phyloP scores from a whole-genome alignment of 176 grass and related monocot genomes.

The Dactylis glomerata region DNA sequence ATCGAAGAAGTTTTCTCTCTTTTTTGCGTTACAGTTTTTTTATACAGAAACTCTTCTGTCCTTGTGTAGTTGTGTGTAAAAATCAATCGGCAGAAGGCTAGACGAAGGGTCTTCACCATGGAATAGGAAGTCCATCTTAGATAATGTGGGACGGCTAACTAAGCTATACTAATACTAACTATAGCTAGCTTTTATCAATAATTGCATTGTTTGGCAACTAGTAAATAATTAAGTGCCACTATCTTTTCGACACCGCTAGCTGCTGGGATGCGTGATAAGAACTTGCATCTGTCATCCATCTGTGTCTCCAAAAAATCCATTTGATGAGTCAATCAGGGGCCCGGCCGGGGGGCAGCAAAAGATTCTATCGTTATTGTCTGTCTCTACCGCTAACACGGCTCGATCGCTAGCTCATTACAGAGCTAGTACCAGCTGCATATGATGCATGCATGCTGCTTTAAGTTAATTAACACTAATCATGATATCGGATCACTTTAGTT shows the following conservation, averaged over 20 bases:
- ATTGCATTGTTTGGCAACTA: background rate
- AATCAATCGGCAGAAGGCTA: background rate
- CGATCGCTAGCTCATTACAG: background rate
- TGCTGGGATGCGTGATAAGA: slow-evolving; percentile 1
- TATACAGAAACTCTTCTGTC: no score
- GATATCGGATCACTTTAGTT: background rate
- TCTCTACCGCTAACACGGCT: background rate
- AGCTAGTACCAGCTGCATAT: background rate
- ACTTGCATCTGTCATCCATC: background rate
- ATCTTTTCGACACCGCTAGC: slow-evolving; percentile 6
- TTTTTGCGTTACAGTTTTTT: no score
- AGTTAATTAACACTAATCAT: background rate
- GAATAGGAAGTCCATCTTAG: background rate
- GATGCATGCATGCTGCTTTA: background rate
- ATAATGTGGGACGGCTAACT: background rate
- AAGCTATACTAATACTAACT: background rate
- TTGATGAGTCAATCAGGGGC: background rate
- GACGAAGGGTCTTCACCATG: background rate
- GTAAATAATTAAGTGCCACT: background rate
- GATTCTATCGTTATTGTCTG: background rate
- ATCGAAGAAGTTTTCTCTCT: background rate
- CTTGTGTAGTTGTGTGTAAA: background rate
- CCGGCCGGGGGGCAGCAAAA: background rate
- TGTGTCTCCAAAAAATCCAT: background rate
- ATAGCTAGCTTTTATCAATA: background rate